Conservation (phyloP, 169 alveolate species). For the Cryptosporidium muris region DNA sequence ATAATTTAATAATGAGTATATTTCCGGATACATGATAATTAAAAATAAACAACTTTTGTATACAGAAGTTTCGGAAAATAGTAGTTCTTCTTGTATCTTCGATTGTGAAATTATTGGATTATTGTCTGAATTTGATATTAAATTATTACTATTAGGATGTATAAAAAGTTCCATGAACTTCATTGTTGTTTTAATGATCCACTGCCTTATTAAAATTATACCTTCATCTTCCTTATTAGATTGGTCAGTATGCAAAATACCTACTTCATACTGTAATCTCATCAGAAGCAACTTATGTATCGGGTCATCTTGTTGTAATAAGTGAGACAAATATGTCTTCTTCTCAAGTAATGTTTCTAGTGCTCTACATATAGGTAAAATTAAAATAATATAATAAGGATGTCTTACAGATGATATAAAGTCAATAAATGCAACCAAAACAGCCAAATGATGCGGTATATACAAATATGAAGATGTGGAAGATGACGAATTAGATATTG, state of each 20-base stretch:
- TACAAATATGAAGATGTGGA: constrained; percentile 46
- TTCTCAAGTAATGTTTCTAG: constrained; percentile 54
- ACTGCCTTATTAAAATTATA: constrained; percentile 47
- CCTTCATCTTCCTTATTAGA: constrained; percentile 30
- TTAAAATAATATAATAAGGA: constrained; percentile 56
- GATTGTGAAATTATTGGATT: constrained; percentile 66
- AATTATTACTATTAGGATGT: constrained; percentile 49
- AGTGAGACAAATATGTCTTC: constrained; percentile 45
- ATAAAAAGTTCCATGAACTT: constrained; percentile 64
- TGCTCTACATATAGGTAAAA: constrained; percentile 65
- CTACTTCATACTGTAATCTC: constrained; percentile 62
- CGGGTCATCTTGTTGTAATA: constrained; percentile 59
- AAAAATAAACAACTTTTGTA: constrained; percentile 63
- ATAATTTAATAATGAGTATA: constrained; percentile 36
- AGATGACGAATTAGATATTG: constrained; percentile 45
- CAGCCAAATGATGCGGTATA: constrained; percentile 59
- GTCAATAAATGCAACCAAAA: constrained; percentile 47
- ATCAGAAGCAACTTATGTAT: constrained; percentile 41
- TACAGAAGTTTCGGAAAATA: constrained; percentile 51
- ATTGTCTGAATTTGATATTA: constrained; percentile 50
- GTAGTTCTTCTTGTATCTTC: constrained; percentile 35
- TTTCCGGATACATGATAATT: constrained; percentile 65
- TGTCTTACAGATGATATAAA: constrained; percentile 64
- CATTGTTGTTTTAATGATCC: constrained; percentile 55
- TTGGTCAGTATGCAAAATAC: constrained; percentile 30